Percentiles rank a stretch among this genome's conserved stretches.
phyloP scores from a whole-genome alignment of 164 flowering plant genomes.

The Aristolochia californica region DNA sequence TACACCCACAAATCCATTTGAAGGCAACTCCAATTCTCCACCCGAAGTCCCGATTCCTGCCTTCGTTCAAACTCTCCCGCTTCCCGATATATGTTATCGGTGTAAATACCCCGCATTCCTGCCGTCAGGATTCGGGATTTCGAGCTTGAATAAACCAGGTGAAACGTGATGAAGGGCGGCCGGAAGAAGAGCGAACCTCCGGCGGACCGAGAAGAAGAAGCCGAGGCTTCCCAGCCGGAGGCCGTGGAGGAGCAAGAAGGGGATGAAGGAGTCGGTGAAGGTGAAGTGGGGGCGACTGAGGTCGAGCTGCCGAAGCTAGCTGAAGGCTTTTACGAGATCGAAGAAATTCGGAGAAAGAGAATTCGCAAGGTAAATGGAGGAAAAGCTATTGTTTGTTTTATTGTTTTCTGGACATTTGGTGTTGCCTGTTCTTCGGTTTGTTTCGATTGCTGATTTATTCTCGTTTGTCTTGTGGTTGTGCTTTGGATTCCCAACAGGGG shows the following conservation, averaged over 20 bases:
- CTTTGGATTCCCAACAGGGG: conserved; percentile 31
- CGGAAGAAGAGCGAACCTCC: too few species aligned
- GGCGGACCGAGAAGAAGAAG: too few species aligned
- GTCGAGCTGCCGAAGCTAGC: conserved; percentile 53
- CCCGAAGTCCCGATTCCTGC: too few species aligned
- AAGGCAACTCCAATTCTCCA: too few species aligned
- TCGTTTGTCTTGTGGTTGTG: neutral
- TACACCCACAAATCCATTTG: too few species aligned
- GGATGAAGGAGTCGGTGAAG: conserved; percentile 18
- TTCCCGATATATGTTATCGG: too few species aligned
- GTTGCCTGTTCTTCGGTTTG: neutral
- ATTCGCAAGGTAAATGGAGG: conserved; percentile 51
- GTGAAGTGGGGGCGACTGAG: conserved; percentile 17
- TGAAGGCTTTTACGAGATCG: conserved; percentile 85
- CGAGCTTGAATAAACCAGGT: too few species aligned
- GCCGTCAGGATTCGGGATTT: too few species aligned
- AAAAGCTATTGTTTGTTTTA: neutral
- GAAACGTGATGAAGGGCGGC: too few species aligned
- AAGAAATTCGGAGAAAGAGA: conserved; percentile 65
- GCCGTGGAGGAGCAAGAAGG: conserved; percentile 18
- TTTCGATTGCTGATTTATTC: neutral
- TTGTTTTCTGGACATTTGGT: neutral
- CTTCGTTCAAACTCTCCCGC: too few species aligned
- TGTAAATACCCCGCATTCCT: too few species aligned
- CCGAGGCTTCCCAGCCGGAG: neutral